Percentiles rank a stretch among this genome's conserved stretches.
These are phyloP conservation scores for Acorus calamus DNA, from an alignment of 106 monocot genomes.

Conservation along the genomic window DNA sequence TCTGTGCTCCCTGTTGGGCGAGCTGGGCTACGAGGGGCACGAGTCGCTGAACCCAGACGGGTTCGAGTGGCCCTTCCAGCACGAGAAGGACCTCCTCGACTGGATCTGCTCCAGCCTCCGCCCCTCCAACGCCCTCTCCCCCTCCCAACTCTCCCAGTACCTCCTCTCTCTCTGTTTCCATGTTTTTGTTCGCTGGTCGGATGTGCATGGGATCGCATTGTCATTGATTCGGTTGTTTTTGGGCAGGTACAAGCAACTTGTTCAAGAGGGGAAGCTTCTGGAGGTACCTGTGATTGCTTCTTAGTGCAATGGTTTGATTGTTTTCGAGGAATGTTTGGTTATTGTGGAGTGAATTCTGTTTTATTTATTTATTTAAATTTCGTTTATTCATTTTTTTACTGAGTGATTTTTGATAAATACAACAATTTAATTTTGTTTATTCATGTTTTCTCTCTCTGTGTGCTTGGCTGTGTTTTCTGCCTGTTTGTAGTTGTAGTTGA, in stretches of 20 bases:
- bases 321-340: neutral
- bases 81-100: conserved; percentile 81
- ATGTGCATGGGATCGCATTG: too few species aligned
- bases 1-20: conserved; percentile 54
- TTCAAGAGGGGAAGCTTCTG: conserved; percentile 75
- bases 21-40: conserved; percentile 58
- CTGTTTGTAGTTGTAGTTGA: too few species aligned
- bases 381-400: too few species aligned
- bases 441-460: too few species aligned
- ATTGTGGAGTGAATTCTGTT: neutral
- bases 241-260: conserved; percentile 77
- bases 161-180: neutral
- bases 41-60: conserved; percentile 73
- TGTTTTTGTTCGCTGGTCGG: neutral
- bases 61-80: conserved; percentile 99
- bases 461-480: too few species aligned
- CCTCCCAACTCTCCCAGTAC: conserved; percentile 70
- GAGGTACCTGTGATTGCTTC: conserved; percentile 37
- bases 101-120: conserved; percentile 97
- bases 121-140: conserved; percentile 82
- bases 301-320: neutral
- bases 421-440: too few species aligned
- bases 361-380: neutral
- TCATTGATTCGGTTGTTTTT: neutral
- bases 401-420: too few species aligned